phyloP scores from a whole-genome alignment of 1,284 basidiomycete genomes.

The Rhodotorula sp. region DNA sequence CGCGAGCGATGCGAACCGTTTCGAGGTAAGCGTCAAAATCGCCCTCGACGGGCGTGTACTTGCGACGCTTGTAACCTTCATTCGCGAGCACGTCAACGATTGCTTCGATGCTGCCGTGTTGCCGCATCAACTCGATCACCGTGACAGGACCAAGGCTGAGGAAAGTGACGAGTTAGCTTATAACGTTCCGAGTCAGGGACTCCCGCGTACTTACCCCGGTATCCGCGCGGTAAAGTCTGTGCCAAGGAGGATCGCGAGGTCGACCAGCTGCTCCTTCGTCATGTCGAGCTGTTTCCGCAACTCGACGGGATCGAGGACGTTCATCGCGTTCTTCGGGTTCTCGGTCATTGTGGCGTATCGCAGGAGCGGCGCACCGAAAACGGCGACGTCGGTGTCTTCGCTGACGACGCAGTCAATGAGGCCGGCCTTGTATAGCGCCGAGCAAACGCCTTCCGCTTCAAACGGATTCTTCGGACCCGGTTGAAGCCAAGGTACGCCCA shows the following conservation, averaged over 20 bases:
- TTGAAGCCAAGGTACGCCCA: conserved; percentile 33
- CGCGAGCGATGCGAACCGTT: conserved; percentile 61
- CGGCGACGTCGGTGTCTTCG: conserved; percentile 38
- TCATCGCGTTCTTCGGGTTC: conserved; percentile 16
- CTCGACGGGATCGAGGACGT: conserved; percentile 44
- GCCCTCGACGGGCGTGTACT: neutral
- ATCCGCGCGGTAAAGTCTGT: conserved; percentile 85
- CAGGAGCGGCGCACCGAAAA: conserved; percentile 35
- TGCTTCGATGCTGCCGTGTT: conserved; percentile 69
- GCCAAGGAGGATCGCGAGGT: conserved; percentile 78
- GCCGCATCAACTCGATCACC: conserved; percentile 67
- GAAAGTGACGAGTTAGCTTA: neutral
- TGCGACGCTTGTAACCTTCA: conserved; percentile 22
- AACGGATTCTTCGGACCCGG: conserved; percentile 16
- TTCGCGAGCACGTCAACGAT: conserved; percentile 56
- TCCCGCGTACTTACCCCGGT: neutral
- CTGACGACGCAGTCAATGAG: conserved; percentile 32
- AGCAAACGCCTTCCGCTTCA: conserved; percentile 39
- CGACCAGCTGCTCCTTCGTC: conserved; percentile 62
- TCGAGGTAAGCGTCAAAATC: conserved; percentile 57
- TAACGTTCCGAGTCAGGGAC: too few relatives aligned
- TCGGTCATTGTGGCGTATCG: conserved; percentile 4
- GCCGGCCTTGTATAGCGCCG: conserved; percentile 15
- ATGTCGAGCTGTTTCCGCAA: conserved; percentile 64
- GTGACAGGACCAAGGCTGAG: conserved; percentile 70